Conservation (phyloP, 768 basidiomycete genomes). For the Boletus fagicola region DNA sequence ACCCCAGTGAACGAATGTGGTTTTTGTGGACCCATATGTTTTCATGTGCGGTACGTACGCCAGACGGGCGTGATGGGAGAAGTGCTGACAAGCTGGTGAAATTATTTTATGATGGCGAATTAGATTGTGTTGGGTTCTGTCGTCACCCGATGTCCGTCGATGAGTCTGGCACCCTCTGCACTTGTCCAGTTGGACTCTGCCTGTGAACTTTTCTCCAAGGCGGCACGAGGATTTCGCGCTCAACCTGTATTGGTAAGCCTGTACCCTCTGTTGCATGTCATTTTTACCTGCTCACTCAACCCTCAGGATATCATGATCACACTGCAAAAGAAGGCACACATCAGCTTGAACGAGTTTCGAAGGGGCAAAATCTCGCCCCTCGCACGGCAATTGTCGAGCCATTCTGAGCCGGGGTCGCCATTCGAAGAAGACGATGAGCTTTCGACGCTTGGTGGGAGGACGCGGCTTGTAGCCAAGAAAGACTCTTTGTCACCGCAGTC, state of each 20-base stretch:
- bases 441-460: slow-evolving; percentile 61
- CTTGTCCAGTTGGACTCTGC: slow-evolving; percentile 72
- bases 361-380: slow-evolving; percentile 52
- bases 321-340: slow-evolving; percentile 64
- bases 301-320: slow-evolving; percentile 60
- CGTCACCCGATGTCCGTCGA: slow-evolving; percentile 74
- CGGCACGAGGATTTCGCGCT: slow-evolving; percentile 63
- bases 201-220: slow-evolving; percentile 70
- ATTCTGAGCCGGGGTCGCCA: slow-evolving; percentile 42
- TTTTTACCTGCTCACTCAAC: slow-evolving; percentile 10
- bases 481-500: slow-evolving; percentile 55
- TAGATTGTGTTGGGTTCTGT: slow-evolving; percentile 71
- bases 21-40: slow-evolving; percentile 48
- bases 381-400: slow-evolving; percentile 34
- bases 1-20: slow-evolving; percentile 65
- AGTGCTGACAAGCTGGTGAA: slow-evolving; percentile 14
- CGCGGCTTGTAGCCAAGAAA: slow-evolving; percentile 60
- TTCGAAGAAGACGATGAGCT: slow-evolving; percentile 62
- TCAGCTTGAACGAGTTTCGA: slow-evolving; percentile 60
- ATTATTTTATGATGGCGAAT: slow-evolving; percentile 5
- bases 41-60: slow-evolving; percentile 57
- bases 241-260: slow-evolving; percentile 58
- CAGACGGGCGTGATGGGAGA: slow-evolving; percentile 8
- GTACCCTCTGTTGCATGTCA: background rate
- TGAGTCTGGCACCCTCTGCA: slow-evolving; percentile 74